Base-by-base conservation (phyloP, 1,284 basidiomycete genomes). In the Pseudozyma thailandica region DNA sequence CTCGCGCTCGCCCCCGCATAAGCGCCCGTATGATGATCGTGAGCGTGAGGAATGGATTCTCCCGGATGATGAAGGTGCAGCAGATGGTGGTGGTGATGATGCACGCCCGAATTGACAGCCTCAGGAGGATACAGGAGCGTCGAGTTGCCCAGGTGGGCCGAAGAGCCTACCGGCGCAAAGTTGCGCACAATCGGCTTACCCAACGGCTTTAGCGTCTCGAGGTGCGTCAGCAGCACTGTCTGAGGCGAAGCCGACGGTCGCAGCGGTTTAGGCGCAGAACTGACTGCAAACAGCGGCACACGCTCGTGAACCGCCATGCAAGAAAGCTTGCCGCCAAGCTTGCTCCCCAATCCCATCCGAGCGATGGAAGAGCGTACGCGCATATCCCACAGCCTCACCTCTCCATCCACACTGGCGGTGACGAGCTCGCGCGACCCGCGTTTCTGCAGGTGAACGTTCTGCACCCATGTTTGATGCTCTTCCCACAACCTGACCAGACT, bases 361-460 rank as follows among this genome's bases (percentile, higher is more conserved):
- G 89, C 83, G 27, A 90, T 87, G 85, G 91, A 90, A 42, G 88
- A 87, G 55, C 89, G 86, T 6, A 88, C 87, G 54, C 96, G 89
- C 37, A 93, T 86, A 83, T 99, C 96, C 91, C 94, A 98, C 30
- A 98, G 84, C 71, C 92, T 90, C 39, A 97, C 90, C 75, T 93
- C 90, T 1, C 96, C 96, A 78, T 93, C 91, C 82, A 93, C 85
- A 79, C 94, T 97, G 62, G 92, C 94, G n/a, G 93, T 93, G 10
- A 97, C 85, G 71, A 97, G 88, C 77, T 95, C 92, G 16, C 88
- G 87, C 20, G 87, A 85, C 7, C 88, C 86, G 3, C 87, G 88
- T 10, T 90, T 89, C 84, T 97, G 92, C 86, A 94, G 91, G 70
- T 90, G 89, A 30, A 94, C 91, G 72, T 91, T 93, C 83, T 94